Conservation (phyloP, 1,139 yeast species). For the Pichia sp. region DNA sequence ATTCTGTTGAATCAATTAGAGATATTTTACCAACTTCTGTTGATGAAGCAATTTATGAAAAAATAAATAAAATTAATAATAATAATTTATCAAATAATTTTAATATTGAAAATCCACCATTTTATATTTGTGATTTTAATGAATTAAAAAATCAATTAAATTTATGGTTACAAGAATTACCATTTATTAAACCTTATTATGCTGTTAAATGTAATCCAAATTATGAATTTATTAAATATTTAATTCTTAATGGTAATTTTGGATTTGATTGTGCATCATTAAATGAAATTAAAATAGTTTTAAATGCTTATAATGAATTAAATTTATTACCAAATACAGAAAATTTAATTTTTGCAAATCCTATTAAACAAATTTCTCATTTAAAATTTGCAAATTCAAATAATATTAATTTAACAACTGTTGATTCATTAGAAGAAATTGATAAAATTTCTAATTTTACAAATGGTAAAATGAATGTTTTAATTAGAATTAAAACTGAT, state of each 20-base stretch:
- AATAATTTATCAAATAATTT: neutral
- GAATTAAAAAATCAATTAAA: constrained; percentile 54
- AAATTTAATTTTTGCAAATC: constrained; percentile 85
- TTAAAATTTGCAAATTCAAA: constrained; percentile 58
- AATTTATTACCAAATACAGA: constrained; percentile 35
- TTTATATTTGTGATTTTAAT: constrained; percentile 82
- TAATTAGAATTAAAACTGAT: constrained; percentile 82
- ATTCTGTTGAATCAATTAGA: constrained; percentile 4
- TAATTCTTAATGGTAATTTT: constrained; percentile 52
- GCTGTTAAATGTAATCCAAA: constrained; percentile 95
- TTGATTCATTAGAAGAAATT: constrained; percentile 83
- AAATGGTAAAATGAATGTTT: constrained; percentile 44
- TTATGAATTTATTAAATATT: constrained; percentile 46
- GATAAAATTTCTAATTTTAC: constrained; percentile 70
- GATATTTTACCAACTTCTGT: neutral
- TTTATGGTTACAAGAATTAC: constrained; percentile 60
- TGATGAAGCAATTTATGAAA: constrained; percentile 3
- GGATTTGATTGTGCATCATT: constrained; percentile 94
- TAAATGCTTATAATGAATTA: constrained; percentile 27
- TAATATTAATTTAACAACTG: constrained; percentile 69
- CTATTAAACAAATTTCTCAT: constrained; percentile 82
- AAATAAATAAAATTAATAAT: neutral
- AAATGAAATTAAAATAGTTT: constrained; percentile 66
- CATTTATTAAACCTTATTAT: constrained; percentile 75
- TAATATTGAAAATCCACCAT: constrained; percentile 64